Percentiles rank a stretch among this genome's conserved stretches.
phyloP scores from a whole-genome alignment of 441 rosid genomes.

The Breynia disticha region DNA sequence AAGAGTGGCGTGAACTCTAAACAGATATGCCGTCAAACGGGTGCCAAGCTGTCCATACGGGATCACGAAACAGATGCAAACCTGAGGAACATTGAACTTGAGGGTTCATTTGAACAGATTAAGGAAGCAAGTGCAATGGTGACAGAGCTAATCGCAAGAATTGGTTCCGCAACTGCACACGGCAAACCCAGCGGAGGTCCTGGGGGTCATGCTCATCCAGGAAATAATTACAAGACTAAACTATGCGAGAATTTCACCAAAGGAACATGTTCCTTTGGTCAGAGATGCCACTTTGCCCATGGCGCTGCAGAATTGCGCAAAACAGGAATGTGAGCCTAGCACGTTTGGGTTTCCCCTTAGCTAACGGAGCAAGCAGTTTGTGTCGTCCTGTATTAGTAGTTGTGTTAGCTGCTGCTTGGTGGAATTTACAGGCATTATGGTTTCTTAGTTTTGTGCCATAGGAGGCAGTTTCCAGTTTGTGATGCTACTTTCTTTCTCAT shows the following conservation, averaged over 20 bases:
- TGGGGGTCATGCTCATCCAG: constrained; percentile 25
- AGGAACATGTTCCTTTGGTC: constrained; percentile 52
- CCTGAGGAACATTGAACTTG: constrained; percentile 67
- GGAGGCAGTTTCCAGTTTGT: too few species aligned
- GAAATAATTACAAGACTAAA: constrained; percentile 48
- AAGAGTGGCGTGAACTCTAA: constrained; percentile 72
- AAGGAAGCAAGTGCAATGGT: constrained; percentile 70
- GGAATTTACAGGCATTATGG: background rate
- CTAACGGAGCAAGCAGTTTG: background rate
- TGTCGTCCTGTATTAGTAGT: background rate
- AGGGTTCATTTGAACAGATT: constrained; percentile 77
- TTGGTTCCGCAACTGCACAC: constrained; percentile 23
- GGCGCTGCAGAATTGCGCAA: constrained; percentile 51
- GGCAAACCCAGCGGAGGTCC: constrained; percentile 15
- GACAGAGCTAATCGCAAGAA: constrained; percentile 46
- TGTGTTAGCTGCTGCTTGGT: background rate
- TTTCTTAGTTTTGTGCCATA: background rate
- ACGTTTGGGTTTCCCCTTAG: background rate
- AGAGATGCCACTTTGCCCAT: constrained; percentile 58
- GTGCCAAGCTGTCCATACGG: constrained; percentile 56
- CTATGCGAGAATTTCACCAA: constrained; percentile 45
- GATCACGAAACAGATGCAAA: constrained; percentile 63
- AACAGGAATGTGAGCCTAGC: constrained; percentile 20
- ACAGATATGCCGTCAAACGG: constrained; percentile 68
- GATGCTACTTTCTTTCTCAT: too few species aligned